Evolutionary conservation across 1,139 yeast species (phyloP), one percentile per base, ranked within the genome.

Genomic region (Scheffersomyces lignicola): DNA sequence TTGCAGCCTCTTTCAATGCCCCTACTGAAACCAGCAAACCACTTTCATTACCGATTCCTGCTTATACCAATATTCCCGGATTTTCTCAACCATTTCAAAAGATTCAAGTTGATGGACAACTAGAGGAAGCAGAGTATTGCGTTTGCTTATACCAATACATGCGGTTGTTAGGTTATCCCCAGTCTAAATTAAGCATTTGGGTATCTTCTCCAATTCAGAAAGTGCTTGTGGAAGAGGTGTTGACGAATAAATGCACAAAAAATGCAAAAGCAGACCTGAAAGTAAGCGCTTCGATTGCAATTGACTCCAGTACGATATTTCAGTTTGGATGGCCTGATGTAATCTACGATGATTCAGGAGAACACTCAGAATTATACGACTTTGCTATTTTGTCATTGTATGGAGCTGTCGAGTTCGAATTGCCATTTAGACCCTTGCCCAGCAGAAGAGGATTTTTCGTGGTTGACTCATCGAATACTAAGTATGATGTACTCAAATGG

Each of bases 61-160:
- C n/a, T n/a, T n/a, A n/a, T n/a, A n/a, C n/a, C n/a, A n/a, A n/a
- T n/a, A n/a, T n/a, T 42, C 61, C 76, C 1, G 83, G 82, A 0
- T 56, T 78, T 34, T 42, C 43, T 14, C 39, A 54, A 33, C 44
- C 48, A 3, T 39, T 45, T 11, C 81, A 77, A 46, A 52, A 67
- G 21, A 54, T 78, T 14, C 46, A 64, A 18, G 64, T 68, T 3
- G 56, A 36, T 6, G 37, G 31, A 17, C 38, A 39, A 25, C 45
- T 73, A 8, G 72, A 64, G 8, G 85, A 80, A 45, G 85, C 84
- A 1, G 80, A 76, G 43, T 74, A 60, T 42, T 61, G 73, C 10
- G 75, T 75, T 7, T 56, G 60, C 0, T 44, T 78, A 7, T 78
- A 61, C 47, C 67, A 65, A 51, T 77, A 74, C 44, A 58, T 80